Percentiles rank a stretch among this genome's conserved stretches.
Conservation (phyloP, 2,329 filamentous ascomycete genomes). For the Neonectria punicea region DNA sequence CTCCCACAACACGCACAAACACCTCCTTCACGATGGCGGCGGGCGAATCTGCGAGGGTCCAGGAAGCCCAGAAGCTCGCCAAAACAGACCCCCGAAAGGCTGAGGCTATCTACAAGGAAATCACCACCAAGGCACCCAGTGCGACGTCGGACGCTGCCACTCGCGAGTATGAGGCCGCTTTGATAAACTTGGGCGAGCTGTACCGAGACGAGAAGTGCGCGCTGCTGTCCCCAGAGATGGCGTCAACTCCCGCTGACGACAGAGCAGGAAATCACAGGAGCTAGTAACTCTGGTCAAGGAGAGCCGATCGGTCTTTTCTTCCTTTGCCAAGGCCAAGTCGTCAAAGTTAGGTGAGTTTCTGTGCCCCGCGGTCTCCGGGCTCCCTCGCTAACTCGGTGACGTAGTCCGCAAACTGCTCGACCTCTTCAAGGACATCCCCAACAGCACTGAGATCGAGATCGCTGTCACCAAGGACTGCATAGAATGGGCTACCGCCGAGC, state of each 20-base stretch:
- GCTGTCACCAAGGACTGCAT: constrained; percentile 98
- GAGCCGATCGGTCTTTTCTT: constrained; percentile 90
- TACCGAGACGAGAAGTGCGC: constrained; percentile 88
- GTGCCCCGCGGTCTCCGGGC: neutral
- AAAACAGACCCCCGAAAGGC: constrained; percentile 86
- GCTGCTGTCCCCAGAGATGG: constrained; percentile 3
- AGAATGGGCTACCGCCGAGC: constrained; percentile 97
- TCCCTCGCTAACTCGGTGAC: constrained; percentile 31
- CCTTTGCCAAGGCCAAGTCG: constrained; percentile 98
- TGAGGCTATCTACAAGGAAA: constrained; percentile 87
- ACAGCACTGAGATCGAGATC: constrained; percentile 94
- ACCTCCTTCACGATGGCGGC: constrained; percentile 60
- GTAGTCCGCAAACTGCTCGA: constrained; percentile 95
- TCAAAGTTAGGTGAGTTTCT: constrained; percentile 85
- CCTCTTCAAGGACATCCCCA: constrained; percentile 91
- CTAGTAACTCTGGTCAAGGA: constrained; percentile 90
- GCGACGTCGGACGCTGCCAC: constrained; percentile 85
- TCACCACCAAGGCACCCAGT: constrained; percentile 85
- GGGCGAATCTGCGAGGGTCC: constrained; percentile 74
- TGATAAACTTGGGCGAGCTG: constrained; percentile 90
- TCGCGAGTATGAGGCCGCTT: constrained; percentile 89
- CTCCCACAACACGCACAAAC: constrained; percentile 26
- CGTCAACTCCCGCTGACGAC: constrained; percentile 25
- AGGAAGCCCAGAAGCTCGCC: constrained; percentile 86
- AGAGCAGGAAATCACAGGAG: constrained; percentile 77